phyloP scores from a whole-genome alignment of 495 filamentous ascomycete genomes.

The Polyplosphaeria fusca region DNA sequence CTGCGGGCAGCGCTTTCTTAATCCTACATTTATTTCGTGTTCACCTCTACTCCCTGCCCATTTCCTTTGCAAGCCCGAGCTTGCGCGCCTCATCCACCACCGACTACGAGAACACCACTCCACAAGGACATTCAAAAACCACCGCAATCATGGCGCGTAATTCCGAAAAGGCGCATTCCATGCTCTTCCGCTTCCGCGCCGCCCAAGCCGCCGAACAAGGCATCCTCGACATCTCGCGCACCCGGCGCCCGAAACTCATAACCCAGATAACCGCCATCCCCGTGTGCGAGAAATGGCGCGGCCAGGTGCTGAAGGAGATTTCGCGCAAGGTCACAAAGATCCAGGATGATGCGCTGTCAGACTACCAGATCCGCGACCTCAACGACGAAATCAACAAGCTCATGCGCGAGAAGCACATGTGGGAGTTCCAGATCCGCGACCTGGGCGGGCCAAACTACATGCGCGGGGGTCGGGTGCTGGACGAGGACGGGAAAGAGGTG shows the following conservation, averaged over 20 bases:
- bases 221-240: slow-evolving; percentile 89
- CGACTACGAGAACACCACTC: not conserved
- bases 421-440: slow-evolving; percentile 94
- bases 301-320: slow-evolving; percentile 95
- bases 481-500: slow-evolving; percentile 89
- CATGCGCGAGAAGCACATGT: slow-evolving; percentile 97
- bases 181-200: slow-evolving; percentile 99
- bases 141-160: slow-evolving; percentile 63
- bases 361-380: slow-evolving; percentile 95
- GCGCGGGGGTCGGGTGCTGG: slow-evolving; percentile 82
- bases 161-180: slow-evolving; percentile 97
- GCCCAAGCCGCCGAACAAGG: slow-evolving; percentile 93
- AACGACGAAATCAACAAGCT: slow-evolving; percentile 99
- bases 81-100: not conserved
- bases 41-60: not conserved
- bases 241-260: slow-evolving; percentile 84
- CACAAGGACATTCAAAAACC: not conserved
- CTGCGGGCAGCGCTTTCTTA: slow-evolving; percentile 18
- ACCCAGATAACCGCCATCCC: slow-evolving; percentile 80
- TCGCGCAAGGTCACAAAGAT: slow-evolving; percentile 94
- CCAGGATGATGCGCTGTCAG: slow-evolving; percentile 81
- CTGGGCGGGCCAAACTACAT: slow-evolving; percentile 97
- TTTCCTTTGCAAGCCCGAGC: not conserved
- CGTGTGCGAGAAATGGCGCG: slow-evolving; percentile 94
- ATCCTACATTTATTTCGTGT: not conserved